Evolutionary conservation across 495 filamentous ascomycete genomes (phyloP), one percentile per base, ranked within the genome.

Genomic region (Penicillium pulvis): DNA sequence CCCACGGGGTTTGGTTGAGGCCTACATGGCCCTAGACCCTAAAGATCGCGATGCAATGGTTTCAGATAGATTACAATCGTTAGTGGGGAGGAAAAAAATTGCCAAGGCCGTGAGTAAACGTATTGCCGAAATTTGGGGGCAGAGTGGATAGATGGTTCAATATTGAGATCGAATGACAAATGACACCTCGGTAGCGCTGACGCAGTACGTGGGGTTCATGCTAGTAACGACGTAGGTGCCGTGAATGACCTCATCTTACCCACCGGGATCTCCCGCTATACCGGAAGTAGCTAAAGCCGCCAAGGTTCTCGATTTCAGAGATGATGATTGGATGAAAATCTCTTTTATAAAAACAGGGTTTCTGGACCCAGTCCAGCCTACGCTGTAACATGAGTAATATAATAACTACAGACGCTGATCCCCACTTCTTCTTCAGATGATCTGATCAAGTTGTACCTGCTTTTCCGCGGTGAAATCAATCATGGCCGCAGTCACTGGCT

Each of bases 41-140:
- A 83, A 83, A 56, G 68, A 72, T 16, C 71, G 70, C 39, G 78
- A 79, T 42, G 68, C 52, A 23, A 70, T 90, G 69, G 76, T 90
- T 4, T 73, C 75, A 5, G 77, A 71, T 7, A 69, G 72, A 56
- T 71, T 89, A 67, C 76, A 79, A 0, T 72, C 81, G 23, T 58
- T 88, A 10, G 75, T 92, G 1, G 87, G 85, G 16, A 80, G 85
- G 54, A 90, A 86, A 80, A 91, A 85, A 73, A 76, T 94, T 12
- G 70, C 77, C 5, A 87, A 82, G 57, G 72, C 71, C 0, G 66
- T 92, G 43, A 89, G 89, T 68, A 76, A 79, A 65, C 90, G 86
- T 64, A 81, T 93, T 63, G 86, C 88, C 0, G 89, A 90, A 56
- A 77, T 93, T 19, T 94, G 91, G 91, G 84, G 83, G 5, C 50